Percentiles rank a stretch among this genome's conserved stretches.
Evolutionary conservation across 2,329 filamentous ascomycete genomes (phyloP).

Genomic region (Fusarium pseudonygamai): DNA sequence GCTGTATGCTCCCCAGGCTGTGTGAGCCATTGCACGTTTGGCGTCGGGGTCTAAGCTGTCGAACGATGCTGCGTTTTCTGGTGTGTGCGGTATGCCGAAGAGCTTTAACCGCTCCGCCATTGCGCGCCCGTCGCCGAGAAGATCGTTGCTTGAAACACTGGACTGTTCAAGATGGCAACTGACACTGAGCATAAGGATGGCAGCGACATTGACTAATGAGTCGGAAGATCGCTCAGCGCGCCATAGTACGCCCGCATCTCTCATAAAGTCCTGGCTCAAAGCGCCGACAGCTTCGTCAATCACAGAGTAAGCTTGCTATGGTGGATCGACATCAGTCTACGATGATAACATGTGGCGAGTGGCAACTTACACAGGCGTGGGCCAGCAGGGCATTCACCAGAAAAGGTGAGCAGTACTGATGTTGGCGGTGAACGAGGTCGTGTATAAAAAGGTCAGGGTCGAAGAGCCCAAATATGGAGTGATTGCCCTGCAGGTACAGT

Average conservation of each 20-base stretch:
- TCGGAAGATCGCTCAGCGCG: constrained; percentile 26
- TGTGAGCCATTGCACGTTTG: constrained; percentile 11
- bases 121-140: constrained; percentile 3
- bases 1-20: constrained; percentile 22
- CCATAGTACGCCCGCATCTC: constrained; percentile 17
- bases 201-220: constrained; percentile 21
- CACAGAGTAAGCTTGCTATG: constrained; percentile 16
- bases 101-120: constrained; percentile 21
- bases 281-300: constrained; percentile 3
- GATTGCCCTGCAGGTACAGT: constrained; percentile 46
- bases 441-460: constrained; percentile 46
- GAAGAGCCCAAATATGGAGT: constrained; percentile 49
- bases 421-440: constrained; percentile 42
- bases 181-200: constrained; percentile 21
- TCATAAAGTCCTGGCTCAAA: constrained; percentile 18
- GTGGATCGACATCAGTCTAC: background rate
- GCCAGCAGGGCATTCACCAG: constrained; percentile 48
- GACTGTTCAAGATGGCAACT: constrained; percentile 14
- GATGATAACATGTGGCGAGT: background rate
- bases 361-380: constrained; percentile 44
- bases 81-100: constrained; percentile 9
- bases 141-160: constrained; percentile 1
- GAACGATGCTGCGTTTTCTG: constrained; percentile 17
- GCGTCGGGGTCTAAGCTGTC: background rate
- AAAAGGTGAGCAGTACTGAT: constrained; percentile 46